A percentile compares a stretch with the other conserved stretches of the same genome.
These are phyloP conservation scores for Coemansia sp. DNA, from an alignment of 192 early-diverging fungal genomes.

Conservation along the genomic window DNA sequence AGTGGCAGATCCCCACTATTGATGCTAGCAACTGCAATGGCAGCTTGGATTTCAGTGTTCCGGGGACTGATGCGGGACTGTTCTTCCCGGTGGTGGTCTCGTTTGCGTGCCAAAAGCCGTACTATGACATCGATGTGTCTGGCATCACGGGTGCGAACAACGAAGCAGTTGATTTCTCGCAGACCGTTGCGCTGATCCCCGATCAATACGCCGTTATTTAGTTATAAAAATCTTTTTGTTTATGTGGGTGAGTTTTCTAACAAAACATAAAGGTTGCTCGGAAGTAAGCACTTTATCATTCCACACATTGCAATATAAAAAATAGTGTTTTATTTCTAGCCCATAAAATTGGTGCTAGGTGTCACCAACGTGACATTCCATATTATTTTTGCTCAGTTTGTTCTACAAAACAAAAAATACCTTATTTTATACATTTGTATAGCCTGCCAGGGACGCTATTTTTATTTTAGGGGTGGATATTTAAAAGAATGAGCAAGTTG, in stretches of 20 bases:
- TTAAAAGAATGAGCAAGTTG: constrained; percentile 12
- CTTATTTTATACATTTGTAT: neutral
- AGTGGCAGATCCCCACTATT: constrained; percentile 81
- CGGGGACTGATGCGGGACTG: constrained; percentile 68
- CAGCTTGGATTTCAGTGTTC: constrained; percentile 77
- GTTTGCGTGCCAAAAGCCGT: constrained; percentile 70
- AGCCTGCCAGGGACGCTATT: too few species aligned
- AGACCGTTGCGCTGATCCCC: constrained; percentile 67
- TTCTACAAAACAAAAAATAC: neutral
- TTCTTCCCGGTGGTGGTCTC: constrained; percentile 54
- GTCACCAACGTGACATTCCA: constrained; percentile 2
- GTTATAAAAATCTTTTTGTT: neutral
- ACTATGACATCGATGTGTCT: constrained; percentile 75
- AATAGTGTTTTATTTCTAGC: neutral
- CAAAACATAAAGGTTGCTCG: too few species aligned
- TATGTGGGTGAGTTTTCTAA: too few species aligned
- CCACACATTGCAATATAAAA: too few species aligned
- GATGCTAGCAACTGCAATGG: constrained; percentile 75
- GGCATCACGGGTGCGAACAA: constrained; percentile 16
- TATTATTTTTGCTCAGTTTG: neutral
- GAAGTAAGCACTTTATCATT: too few species aligned
- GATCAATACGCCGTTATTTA: constrained; percentile 84
- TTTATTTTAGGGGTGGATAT: too few species aligned
- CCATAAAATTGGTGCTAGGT: constrained; percentile 1
- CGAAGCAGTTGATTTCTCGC: constrained; percentile 66